phyloP scores from a whole-genome alignment of 192 early-diverging fungal species.

The Funneliformis geosporum region DNA sequence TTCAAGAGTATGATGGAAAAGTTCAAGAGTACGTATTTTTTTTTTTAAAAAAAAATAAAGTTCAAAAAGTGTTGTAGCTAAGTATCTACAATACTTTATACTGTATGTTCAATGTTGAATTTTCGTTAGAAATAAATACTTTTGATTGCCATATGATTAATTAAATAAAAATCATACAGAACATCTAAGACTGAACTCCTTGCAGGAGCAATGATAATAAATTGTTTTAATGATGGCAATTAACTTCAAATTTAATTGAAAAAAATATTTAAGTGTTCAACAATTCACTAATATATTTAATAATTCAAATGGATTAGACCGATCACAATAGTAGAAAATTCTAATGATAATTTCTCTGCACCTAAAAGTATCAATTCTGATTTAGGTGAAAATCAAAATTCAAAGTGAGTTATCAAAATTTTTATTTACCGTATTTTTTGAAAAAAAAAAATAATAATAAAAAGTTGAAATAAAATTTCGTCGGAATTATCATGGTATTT shows the following conservation, averaged over 20 bases:
- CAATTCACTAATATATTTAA: neutral
- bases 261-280: neutral
- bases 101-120: neutral
- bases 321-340: neutral
- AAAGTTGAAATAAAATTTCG: too few species aligned
- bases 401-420: neutral
- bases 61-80: neutral
- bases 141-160: neutral
- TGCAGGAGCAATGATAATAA: neutral
- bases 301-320: neutral
- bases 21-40: neutral
- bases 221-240: neutral
- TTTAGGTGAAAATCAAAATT: neutral
- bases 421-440: neutral
- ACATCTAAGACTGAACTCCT: conserved; percentile 20
- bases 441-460: too few species aligned
- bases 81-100: neutral
- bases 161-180: conserved; percentile 11
- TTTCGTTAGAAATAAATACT: neutral
- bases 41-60: neutral
- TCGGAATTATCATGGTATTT: neutral
- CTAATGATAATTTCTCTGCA: neutral
- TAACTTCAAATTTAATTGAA: neutral
- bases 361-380: neutral
- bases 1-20: too few species aligned